Evolutionary conservation across 345 rosid genomes (phyloP).

Genomic region (Brassica juncea): DNA sequence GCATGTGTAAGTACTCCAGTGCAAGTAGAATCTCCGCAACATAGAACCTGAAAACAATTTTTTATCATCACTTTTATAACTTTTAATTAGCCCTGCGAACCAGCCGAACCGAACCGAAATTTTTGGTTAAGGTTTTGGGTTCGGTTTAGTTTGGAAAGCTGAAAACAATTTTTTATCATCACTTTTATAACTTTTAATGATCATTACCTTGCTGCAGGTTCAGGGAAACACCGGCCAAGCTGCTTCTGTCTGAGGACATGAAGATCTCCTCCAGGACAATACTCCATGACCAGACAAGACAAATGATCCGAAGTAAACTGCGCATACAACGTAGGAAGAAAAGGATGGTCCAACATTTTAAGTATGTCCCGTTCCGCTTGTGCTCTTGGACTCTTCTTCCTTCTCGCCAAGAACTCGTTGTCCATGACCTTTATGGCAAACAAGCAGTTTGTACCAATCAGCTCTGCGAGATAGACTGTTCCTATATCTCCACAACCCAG

Average conservation of each 20-base stretch:
- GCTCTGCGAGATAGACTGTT: neutral
- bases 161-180: too few species aligned
- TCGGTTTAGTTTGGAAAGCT: too few species aligned
- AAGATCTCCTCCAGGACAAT: neutral
- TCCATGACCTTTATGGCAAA: neutral
- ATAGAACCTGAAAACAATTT: neutral
- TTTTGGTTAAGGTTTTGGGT: too few species aligned
- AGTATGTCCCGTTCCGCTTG: neutral
- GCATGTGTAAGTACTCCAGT: neutral
- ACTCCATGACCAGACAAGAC: slow-evolving; percentile 4
- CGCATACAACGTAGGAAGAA: too few species aligned
- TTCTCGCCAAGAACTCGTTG: neutral
- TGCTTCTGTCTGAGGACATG: neutral
- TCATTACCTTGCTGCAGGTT: slow-evolving; percentile 1
- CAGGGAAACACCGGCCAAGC: neutral
- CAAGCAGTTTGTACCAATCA: neutral
- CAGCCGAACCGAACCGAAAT: too few species aligned
- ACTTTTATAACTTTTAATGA: too few species aligned
- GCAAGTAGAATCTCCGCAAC: neutral
- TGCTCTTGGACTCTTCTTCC: neutral
- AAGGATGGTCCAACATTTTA: too few species aligned
- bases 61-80: neutral
- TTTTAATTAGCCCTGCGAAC: too few species aligned
- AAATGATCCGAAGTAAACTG: neutral
- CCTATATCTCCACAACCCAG: too few species aligned